Base-by-base conservation (phyloP, 192 early-diverging fungal species). In the Podila epigama region DNA sequence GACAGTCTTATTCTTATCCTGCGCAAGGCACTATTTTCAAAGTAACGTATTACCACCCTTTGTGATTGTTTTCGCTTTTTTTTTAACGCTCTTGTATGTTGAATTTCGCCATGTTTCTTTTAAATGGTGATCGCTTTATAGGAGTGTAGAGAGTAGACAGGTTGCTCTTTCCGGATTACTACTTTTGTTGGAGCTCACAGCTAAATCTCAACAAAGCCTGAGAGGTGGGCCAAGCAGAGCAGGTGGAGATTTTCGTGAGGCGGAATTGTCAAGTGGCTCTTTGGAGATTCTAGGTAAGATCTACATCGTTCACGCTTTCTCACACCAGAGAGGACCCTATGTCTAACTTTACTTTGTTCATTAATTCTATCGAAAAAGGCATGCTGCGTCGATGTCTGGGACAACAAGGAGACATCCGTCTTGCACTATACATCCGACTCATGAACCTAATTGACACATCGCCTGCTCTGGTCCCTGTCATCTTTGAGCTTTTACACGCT, bases 21-120 rank as follows among this genome's bases (percentile, higher is more conserved):
- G 60, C 83, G 90, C 51, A 93, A 93, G 53, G 82, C 86, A 2
- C 63, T 93, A 59, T 91, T 91, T 69, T 83, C 90, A 35, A 87
- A 82, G 87, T 86, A 84, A 28, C 41, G n/a, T 1, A 10, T 5
- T 35, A 54, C 29, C 52, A 27, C 25, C 4, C 16, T 4, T 41
- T 51, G 29, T 2, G 8, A 54, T 9, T 54, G 10, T 36, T 25
- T 8, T 12, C n/a, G 28, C 37, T n/a, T 62, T 25, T 42, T 31
- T 42, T 33, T 57, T 33, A 27, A n/a, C 13, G 20, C 9, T 57
- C 50, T 34, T 6, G 42, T 28, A 9, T 35, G 10, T 44, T 3
- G 31, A 40, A 41, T 12, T 50, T 28, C 10, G 28, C 9, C 7
- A 12, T 56, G 3, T 58, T 1, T 51, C 36, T 29, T 60, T 12